Evolutionary conservation across 139 green algal genomes (phyloP).

Genomic region (Chlamydomonas incerta): DNA sequence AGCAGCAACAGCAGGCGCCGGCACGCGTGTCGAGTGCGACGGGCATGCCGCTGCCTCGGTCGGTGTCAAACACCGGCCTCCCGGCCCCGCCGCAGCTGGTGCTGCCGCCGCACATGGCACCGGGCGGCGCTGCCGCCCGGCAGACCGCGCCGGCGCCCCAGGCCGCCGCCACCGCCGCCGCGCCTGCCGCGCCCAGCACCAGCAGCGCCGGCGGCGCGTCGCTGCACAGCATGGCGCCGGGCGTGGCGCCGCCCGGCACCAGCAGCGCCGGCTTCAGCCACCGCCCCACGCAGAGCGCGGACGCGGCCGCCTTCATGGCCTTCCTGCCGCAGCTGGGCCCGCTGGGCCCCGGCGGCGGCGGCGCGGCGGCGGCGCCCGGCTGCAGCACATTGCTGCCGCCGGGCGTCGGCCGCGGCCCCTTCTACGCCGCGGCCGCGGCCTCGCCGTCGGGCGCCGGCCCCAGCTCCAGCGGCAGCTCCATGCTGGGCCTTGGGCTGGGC

Average conservation of each 20-base stretch:
- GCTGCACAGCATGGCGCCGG: background rate
- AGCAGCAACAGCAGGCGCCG: background rate
- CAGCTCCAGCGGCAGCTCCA: no score
- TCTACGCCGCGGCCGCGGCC: no score
- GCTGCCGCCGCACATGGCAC: background rate
- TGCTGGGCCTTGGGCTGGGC: no score
- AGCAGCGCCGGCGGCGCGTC: background rate
- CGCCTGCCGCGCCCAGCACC: background rate
- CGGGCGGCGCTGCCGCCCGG: no score
- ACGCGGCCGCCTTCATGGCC: background rate
- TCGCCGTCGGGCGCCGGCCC: no score
- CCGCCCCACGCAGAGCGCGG: conserved; percentile 39
- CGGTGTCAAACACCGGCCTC: background rate
- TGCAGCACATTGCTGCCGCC: background rate
- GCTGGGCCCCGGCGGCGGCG: no score
- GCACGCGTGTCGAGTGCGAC: no score
- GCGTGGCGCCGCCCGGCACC: background rate
- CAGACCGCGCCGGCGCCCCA: no score
- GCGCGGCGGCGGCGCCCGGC: background rate
- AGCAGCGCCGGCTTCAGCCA: background rate
- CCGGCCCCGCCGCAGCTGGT: background rate
- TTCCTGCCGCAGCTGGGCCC: conserved; percentile 3
- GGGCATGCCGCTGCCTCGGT: no score
- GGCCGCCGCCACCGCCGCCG: background rate
- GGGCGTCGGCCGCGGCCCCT: no score